Percentiles rank a stretch among this genome's conserved stretches.
Conservation (phyloP, 305 asterid species). For the Fraxinus platypoda region DNA sequence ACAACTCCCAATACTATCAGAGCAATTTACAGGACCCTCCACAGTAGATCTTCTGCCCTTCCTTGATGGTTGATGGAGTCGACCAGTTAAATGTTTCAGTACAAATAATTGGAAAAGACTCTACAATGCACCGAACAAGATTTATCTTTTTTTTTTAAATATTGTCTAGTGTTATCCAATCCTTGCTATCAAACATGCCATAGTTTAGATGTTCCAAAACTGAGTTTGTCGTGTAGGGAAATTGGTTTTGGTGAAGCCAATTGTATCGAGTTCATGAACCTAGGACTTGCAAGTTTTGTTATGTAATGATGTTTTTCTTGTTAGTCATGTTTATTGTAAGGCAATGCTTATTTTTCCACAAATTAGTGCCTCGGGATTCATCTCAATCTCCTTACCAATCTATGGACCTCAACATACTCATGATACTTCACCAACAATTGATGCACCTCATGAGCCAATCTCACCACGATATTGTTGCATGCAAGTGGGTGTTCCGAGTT, state of each 20-base stretch:
- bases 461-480: neutral
- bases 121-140: neutral
- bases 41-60: conserved; percentile 23
- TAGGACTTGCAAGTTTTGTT: neutral
- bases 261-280: conserved; percentile 5
- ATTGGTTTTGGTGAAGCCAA: neutral
- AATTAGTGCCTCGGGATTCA: neutral
- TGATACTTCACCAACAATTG: neutral
- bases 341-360: neutral
- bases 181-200: neutral
- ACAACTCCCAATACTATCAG: conserved; percentile 81
- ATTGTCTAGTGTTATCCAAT: neutral
- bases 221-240: neutral
- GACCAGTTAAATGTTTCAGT: neutral
- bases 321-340: neutral
- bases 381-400: neutral
- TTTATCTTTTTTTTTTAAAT: neutral
- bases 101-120: neutral
- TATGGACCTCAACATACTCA: neutral
- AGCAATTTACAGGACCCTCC: conserved; percentile 50
- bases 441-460: neutral
- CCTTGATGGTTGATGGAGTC: conserved; percentile 9
- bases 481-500: neutral
- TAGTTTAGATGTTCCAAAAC: neutral
- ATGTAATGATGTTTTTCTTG: neutral